Evolutionary conservation across 208 protist genomes (phyloP).

Genomic region (Balamuthia mandrillaris): DNA sequence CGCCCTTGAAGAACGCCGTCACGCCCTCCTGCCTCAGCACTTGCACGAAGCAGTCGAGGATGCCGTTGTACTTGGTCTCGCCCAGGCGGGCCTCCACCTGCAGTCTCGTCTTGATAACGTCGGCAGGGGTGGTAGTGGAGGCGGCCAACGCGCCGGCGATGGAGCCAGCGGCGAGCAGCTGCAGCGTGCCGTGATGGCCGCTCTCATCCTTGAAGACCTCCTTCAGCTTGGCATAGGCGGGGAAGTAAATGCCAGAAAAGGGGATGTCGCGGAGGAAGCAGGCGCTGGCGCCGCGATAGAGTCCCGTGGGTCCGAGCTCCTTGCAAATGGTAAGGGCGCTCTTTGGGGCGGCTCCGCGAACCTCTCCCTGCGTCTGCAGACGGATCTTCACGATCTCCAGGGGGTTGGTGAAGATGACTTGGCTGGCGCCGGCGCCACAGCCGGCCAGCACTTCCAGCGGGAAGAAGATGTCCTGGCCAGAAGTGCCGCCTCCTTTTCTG

Average conservation of each 20-base stretch:
- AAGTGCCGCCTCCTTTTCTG: neutral
- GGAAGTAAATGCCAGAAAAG: conserved; percentile 70
- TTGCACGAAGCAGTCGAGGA: conserved; percentile 57
- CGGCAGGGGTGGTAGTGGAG: conserved; percentile 52
- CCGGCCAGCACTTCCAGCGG: conserved; percentile 62
- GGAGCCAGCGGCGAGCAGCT: neutral
- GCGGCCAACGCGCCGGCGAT: conserved; percentile 20
- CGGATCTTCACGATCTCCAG: conserved; percentile 72
- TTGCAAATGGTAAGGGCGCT: conserved; percentile 41
- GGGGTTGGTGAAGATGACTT: conserved; percentile 71
- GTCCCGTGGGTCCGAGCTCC: conserved; percentile 57
- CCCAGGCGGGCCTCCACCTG: conserved; percentile 66
- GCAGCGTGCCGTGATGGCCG: neutral
- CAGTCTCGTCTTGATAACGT: conserved; percentile 70
- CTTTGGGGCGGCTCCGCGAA: conserved; percentile 13
- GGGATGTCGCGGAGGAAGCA: conserved; percentile 67
- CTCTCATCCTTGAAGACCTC: conserved; percentile 33
- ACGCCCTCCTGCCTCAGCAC: conserved; percentile 56
- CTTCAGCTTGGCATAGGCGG: conserved; percentile 63
- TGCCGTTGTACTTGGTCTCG: conserved; percentile 62
- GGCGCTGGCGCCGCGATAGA: conserved; percentile 64
- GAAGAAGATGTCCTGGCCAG: conserved; percentile 49
- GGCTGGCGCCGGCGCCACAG: conserved; percentile 54
- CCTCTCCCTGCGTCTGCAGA: conserved; percentile 54
- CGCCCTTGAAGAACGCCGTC: conserved; percentile 67